Evolutionary conservation across 768 basidiomycete genomes (phyloP).

Genomic region (Lactarius hengduanensis): DNA sequence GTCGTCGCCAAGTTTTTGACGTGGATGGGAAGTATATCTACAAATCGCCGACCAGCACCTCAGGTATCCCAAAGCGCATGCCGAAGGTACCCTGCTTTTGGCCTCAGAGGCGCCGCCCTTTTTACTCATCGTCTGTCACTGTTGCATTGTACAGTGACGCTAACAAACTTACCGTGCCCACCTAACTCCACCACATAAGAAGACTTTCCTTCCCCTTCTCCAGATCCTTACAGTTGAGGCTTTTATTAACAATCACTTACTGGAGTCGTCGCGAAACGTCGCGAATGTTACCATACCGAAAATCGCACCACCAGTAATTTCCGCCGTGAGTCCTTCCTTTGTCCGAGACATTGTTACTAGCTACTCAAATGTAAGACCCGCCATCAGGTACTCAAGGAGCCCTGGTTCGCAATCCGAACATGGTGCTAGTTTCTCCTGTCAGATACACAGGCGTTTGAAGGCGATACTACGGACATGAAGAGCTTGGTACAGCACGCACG

Average conservation of each 20-base stretch:
- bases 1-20: neutral
- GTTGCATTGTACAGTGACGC: neutral
- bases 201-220: neutral
- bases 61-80: neutral
- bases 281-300: neutral
- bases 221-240: neutral
- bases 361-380: neutral
- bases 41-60: neutral
- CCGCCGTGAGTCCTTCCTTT: neutral
- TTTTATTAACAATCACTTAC: slow-evolving; percentile 12
- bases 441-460: neutral
- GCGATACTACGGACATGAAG: neutral
- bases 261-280: neutral
- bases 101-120: neutral
- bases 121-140: slow-evolving; percentile 11
- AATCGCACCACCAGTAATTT: slow-evolving; percentile 6
- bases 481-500: neutral
- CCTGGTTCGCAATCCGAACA: neutral
- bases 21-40: slow-evolving; percentile 2
- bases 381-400: neutral
- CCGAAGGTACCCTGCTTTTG: neutral
- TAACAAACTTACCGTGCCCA: neutral
- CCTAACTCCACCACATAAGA: neutral
- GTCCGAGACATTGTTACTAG: neutral
- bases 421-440: neutral